Evolutionary conservation across 176 grass and related monocot genomes (phyloP), one percentile per base, ranked within the genome.

Genomic region (Ensete glaucum): DNA sequence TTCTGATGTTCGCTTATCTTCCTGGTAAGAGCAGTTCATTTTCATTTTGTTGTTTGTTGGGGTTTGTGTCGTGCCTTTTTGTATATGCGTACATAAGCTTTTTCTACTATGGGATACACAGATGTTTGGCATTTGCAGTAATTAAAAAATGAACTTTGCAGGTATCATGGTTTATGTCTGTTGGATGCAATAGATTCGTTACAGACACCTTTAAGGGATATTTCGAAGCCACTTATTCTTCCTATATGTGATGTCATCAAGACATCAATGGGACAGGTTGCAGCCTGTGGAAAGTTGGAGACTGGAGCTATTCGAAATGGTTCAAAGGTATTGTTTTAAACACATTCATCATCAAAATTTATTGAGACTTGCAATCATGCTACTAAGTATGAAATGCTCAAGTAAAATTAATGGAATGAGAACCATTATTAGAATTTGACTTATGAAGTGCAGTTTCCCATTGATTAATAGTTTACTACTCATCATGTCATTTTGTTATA

Each of bases 161-260:
- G 94, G 94, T 91, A 85, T 85, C 83, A 82, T 87, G 90, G 90
- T 15, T 72, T 72, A 23, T 93, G 80, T 71, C 82, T 98, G 59
- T 79, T 98, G 82, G 90, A 93, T 87, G 90, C 90, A 67, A 89
- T 98, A 84, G 86, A 98, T 79, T 91, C 84, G 22, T 73, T 98
- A 43, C 80, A 85, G 53, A 88, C 85, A 85, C 94, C 94, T 76
- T 80, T 82, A 83, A 81, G 94, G 67, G 90, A 98, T 90, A 74
- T 98, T 78, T 91, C 86, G 25, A 93, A 93, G 78, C 88, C 94
- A 53, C 86, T 98, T 52, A 89, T 98, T 85, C 80, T 98, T 78
- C 94, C 94, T 79, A 98, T 98, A 71, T 98, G 94, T 84, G 94
- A 98, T 87, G 86, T 98, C 82, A 89, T 98, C 76, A 91, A 81